These are phyloP conservation scores for Ustilago esculenta DNA, from an alignment of 1,284 basidiomycete species.

Conservation along the genomic window DNA sequence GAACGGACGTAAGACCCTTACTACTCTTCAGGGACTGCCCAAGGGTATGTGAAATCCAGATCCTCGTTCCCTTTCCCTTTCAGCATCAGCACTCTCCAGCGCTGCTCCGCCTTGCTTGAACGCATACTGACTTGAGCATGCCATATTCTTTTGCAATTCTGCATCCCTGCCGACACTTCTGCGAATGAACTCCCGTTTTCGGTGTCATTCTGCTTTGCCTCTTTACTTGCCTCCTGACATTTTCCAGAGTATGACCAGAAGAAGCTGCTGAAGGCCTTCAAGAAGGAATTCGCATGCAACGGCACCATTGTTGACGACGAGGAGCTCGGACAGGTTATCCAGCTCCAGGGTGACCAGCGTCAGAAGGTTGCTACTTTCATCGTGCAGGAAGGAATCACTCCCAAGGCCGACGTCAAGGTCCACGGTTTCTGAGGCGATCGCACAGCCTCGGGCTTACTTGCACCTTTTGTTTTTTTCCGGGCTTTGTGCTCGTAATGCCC, in stretches of 20 bases:
- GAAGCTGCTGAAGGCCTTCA: slow-evolving; percentile 98
- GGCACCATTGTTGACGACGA: slow-evolving; percentile 96
- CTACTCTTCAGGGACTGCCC: slow-evolving; percentile 94
- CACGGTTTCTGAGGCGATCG: slow-evolving; percentile 62
- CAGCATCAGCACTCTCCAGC: too few relatives aligned
- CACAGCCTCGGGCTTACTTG: neutral
- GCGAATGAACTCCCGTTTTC: too few relatives aligned
- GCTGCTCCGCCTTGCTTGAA: neutral
- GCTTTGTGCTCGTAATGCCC: slow-evolving; percentile 23
- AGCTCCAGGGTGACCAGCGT: slow-evolving; percentile 98
- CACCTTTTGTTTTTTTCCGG: neutral
- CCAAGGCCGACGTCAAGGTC: slow-evolving; percentile 65
- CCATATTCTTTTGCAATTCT: too few relatives aligned
- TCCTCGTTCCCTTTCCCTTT: too few relatives aligned
- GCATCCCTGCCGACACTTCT: too few relatives aligned
- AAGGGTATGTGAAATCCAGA: slow-evolving; percentile 80
- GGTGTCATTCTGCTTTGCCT: too few relatives aligned
- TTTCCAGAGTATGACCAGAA: slow-evolving; percentile 91
- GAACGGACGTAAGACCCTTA: slow-evolving; percentile 98
- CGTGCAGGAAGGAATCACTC: slow-evolving; percentile 62
- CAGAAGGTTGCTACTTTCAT: slow-evolving; percentile 77
- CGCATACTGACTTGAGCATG: neutral
- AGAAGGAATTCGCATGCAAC: slow-evolving; percentile 99
- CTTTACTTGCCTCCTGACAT: too few relatives aligned
- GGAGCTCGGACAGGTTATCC: slow-evolving; percentile 96